A percentile compares a stretch with the other conserved stretches of the same genome.
Evolutionary conservation across 2,329 filamentous ascomycete species (phyloP).

Genomic region (Diaporthe vexans): DNA sequence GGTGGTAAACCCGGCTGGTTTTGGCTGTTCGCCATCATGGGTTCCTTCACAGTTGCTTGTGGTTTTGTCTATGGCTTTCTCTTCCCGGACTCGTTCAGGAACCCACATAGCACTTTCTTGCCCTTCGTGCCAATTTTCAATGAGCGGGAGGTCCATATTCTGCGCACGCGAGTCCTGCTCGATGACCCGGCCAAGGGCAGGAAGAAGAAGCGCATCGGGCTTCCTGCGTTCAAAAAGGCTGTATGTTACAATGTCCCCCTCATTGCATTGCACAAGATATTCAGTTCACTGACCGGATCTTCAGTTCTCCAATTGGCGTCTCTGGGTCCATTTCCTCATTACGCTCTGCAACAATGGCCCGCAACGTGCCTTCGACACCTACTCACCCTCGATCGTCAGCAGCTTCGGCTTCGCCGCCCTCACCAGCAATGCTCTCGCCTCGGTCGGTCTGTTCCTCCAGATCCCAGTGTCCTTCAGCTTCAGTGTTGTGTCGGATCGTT

Average conservation of each 20-base stretch:
- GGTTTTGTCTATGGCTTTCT: constrained; percentile 50
- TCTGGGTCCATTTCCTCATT: constrained; percentile 67
- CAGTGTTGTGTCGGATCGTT: constrained; percentile 66
- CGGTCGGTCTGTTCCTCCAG: constrained; percentile 67
- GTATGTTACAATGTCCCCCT: constrained; percentile 44
- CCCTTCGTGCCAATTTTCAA: constrained; percentile 36
- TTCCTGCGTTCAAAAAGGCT: constrained; percentile 51
- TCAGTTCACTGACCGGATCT: background rate
- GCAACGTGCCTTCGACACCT: constrained; percentile 63
- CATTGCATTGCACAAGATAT: too few species aligned
- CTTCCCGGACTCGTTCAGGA: constrained; percentile 48
- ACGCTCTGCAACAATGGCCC: constrained; percentile 64
- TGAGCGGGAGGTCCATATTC: constrained; percentile 50
- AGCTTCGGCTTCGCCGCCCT: constrained; percentile 65
- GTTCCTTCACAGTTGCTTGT: constrained; percentile 53
- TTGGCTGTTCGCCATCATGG: constrained; percentile 50
- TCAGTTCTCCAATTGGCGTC: constrained; percentile 63
- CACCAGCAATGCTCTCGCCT: constrained; percentile 62
- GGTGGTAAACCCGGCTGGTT: constrained; percentile 51
- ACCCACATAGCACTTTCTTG: constrained; percentile 23
- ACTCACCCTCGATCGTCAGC: constrained; percentile 67
- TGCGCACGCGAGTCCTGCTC: constrained; percentile 50
- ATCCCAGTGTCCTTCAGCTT: constrained; percentile 66
- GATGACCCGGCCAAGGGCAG: constrained; percentile 55
- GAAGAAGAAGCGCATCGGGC: constrained; percentile 48